Evolutionary conservation across 306 rosid genomes (phyloP).

Genomic region (Nissolia schottii): DNA sequence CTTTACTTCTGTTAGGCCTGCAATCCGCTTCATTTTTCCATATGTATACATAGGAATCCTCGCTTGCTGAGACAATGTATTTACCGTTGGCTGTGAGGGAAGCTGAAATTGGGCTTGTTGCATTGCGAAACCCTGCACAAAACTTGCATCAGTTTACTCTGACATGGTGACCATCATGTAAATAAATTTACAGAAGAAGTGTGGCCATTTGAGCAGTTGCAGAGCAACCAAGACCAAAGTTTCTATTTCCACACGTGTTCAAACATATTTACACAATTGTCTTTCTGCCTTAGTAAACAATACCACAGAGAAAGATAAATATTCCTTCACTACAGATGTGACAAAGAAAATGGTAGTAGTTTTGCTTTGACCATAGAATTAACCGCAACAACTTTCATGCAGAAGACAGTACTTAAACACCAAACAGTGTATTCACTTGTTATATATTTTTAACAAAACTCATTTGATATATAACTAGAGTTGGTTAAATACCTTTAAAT

Average conservation of each 20-base stretch:
- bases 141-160: slow-evolving; percentile 22
- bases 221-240: not conserved
- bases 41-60: slow-evolving; percentile 86
- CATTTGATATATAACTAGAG: not conserved
- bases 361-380: not conserved
- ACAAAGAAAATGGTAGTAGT: not conserved
- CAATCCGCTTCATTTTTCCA: slow-evolving; percentile 96
- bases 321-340: not conserved
- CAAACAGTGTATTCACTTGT: slow-evolving; percentile 6
- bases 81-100: slow-evolving; percentile 76
- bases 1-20: slow-evolving; percentile 78
- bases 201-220: slow-evolving; percentile 7
- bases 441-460: not conserved
- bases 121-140: slow-evolving; percentile 79
- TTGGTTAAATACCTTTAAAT: slow-evolving; percentile 69
- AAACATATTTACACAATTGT: not conserved
- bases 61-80: slow-evolving; percentile 86
- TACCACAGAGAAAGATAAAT: not conserved
- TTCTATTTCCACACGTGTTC: not conserved
- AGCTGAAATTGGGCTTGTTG: slow-evolving; percentile 86
- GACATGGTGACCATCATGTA: slow-evolving; percentile 8
- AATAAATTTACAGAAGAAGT: slow-evolving; percentile 13
- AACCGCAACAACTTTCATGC: slow-evolving; percentile 9
- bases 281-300: not conserved
- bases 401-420: slow-evolving; percentile 10